These are phyloP conservation scores for Hypholoma fasciculare DNA, from an alignment of 768 basidiomycete species.

Conservation along the genomic window DNA sequence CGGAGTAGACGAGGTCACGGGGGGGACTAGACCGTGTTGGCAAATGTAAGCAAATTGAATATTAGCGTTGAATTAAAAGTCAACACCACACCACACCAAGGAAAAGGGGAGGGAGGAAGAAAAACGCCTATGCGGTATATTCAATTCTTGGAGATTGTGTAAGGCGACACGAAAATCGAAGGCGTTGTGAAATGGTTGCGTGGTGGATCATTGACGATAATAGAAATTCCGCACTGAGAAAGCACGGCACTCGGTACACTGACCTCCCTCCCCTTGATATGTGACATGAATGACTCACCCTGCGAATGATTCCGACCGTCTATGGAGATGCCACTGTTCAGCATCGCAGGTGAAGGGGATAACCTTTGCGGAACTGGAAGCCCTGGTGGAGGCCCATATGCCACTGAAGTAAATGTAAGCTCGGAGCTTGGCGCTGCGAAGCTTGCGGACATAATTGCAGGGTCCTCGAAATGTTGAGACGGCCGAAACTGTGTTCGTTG, in stretches of 20 bases:
- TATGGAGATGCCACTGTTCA: constrained; percentile 19
- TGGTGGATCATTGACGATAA: constrained; percentile 64
- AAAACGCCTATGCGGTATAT: constrained; percentile 33
- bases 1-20: constrained; percentile 45
- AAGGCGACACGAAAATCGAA: constrained; percentile 22
- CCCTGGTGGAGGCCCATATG: constrained; percentile 70
- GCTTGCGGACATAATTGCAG: constrained; percentile 79
- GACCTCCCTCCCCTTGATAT: constrained; percentile 78
- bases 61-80: constrained; percentile 57
- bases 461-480: constrained; percentile 63
- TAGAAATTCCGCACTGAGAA: constrained; percentile 85
- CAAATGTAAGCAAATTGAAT: constrained; percentile 38
- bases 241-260: constrained; percentile 88
- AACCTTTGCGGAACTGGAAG: constrained; percentile 44
- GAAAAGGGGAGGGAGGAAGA: constrained; percentile 44
- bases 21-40: constrained; percentile 37
- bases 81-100: constrained; percentile 46
- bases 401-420: constrained; percentile 30
- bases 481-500: constrained; percentile 17
- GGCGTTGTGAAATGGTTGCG: constrained; percentile 31
- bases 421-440: constrained; percentile 45
- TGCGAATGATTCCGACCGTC: constrained; percentile 40
- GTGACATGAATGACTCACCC: constrained; percentile 65
- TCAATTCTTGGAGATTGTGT: constrained; percentile 27
- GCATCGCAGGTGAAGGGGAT: constrained; percentile 20